Evolutionary conservation across 225 moss, liverwort and hornwort species (phyloP).

Genomic region (Physcomitrellopsis africana): DNA sequence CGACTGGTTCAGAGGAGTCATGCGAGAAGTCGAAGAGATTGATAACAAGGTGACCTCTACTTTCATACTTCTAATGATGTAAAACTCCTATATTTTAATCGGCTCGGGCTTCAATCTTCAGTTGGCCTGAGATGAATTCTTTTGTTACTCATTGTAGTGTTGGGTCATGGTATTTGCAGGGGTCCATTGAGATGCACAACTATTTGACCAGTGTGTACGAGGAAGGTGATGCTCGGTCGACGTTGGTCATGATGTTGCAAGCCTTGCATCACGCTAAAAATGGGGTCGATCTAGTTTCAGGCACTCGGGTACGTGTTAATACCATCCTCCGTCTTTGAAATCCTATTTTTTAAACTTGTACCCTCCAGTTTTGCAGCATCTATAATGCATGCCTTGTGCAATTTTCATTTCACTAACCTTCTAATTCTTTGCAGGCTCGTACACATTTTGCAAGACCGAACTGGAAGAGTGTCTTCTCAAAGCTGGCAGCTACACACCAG

Average conservation of each 20-base stretch:
- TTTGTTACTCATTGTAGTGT: background rate
- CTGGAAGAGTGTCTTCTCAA: constrained; percentile 98
- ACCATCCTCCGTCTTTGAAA: background rate
- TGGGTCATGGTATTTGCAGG: constrained; percentile 45
- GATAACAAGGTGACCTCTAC: constrained; percentile 66
- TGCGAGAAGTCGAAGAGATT: constrained; percentile 86
- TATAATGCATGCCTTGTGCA: background rate
- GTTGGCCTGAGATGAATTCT: background rate
- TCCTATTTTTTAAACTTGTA: background rate
- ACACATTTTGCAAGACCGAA: constrained; percentile 98
- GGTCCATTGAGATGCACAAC: constrained; percentile 95
- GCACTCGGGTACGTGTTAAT: constrained; percentile 75
- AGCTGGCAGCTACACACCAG: constrained; percentile 76
- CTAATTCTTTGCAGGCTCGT: constrained; percentile 63
- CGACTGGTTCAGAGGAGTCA: constrained; percentile 97
- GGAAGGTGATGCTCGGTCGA: constrained; percentile 95
- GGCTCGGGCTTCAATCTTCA: background rate
- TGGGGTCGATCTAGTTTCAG: constrained; percentile 92
- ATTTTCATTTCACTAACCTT: background rate
- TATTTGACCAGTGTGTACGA: constrained; percentile 98
- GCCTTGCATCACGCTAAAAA: constrained; percentile 95
- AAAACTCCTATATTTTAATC: background rate
- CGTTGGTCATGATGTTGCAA: constrained; percentile 97
- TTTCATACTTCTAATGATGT: background rate
- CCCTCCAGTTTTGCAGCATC: no score